phyloP scores from a whole-genome alignment of 345 rosid species.

The Clarkia xantiana region DNA sequence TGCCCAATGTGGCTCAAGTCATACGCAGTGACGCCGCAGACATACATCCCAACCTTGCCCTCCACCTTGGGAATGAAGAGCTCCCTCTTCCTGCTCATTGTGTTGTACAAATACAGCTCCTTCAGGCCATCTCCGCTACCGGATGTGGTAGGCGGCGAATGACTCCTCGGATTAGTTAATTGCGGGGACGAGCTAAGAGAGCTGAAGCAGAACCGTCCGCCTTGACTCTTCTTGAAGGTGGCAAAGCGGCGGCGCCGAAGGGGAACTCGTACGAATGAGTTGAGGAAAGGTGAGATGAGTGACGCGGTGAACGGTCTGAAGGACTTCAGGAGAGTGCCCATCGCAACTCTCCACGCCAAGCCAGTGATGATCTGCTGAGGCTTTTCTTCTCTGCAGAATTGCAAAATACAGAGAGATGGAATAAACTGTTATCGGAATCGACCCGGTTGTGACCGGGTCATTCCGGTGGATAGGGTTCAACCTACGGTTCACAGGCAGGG shows the following conservation, averaged over 20 bases:
- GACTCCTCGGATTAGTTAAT: not conserved
- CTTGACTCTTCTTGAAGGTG: constrained; percentile 13
- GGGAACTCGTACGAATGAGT: constrained; percentile 14
- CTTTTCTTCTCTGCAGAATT: no score
- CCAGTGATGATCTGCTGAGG: no score
- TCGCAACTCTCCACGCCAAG: constrained; percentile 9
- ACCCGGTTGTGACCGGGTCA: no score
- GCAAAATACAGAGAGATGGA: no score
- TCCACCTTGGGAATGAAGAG: constrained; percentile 55
- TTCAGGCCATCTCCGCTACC: constrained; percentile 9
- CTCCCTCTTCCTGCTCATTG: constrained; percentile 72
- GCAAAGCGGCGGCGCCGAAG: constrained; percentile 2
- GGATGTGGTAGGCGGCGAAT: not conserved
- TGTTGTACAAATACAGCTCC: constrained; percentile 72
- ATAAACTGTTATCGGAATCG: no score
- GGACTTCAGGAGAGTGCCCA: constrained; percentile 48
- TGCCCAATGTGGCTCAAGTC: constrained; percentile 94
- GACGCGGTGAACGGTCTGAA: constrained; percentile 26
- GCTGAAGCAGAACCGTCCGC: constrained; percentile 20
- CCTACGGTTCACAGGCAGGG: no score
- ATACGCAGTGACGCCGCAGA: constrained; percentile 84
- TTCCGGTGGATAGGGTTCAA: no score
- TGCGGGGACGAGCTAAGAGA: constrained; percentile 23
- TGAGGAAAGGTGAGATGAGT: constrained; percentile 22
- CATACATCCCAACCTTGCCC: constrained; percentile 89